Base-by-base conservation (phyloP, 495 filamentous ascomycete species). In the Hyphodiscus hymeniophilus region DNA sequence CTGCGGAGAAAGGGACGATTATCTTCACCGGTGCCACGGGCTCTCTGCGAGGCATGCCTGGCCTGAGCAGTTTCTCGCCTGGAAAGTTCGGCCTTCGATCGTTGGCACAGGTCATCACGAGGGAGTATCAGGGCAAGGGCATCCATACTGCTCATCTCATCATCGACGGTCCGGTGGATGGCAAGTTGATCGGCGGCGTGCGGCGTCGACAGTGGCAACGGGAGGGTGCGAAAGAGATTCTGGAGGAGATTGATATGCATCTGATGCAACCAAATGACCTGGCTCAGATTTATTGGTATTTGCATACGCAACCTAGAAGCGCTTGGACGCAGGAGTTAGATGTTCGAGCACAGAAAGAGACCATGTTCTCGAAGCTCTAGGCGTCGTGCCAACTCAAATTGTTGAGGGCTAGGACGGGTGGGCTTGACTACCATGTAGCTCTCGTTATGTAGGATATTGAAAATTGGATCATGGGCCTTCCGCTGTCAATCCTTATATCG, bases 321-420 rank as follows among this genome's bases (percentile, higher is more conserved):
- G 73, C 75, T 0, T 85, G 82, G 60, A 82, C 82, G 3, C 80
- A 76, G 59, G 80, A 88, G 67, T 61, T 87, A 55, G 84, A 87
- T 69, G 61, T 87, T 24, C 66, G 84, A 48, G 80, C 83, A 1
- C 79, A 73, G 60, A 65, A 83, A 42, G 84, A 88, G 71, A 84
- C 20, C 7, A 53, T 53, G 51, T 53, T 53, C 24, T 53, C 51
- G 11, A 53, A 53, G 42, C 16, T 53, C 6, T 50, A 28, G 44
- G 30, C 16, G 18, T 11, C 5, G n/a, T n/a, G n/a, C n/a, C n/a
- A n/a, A n/a, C n/a, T n/a, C n/a, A n/a, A n/a, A n/a, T n/a, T n/a
- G n/a, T n/a, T n/a, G n/a, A n/a, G n/a, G n/a, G n/a, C n/a, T n/a
- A n/a, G n/a, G n/a, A n/a, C n/a, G n/a, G n/a, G n/a, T 28, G 26